A percentile compares a stretch with the other conserved stretches of the same genome.
Evolutionary conservation across 805 yeast genomes (phyloP).

Genomic region (Ogataea degrootiae): DNA sequence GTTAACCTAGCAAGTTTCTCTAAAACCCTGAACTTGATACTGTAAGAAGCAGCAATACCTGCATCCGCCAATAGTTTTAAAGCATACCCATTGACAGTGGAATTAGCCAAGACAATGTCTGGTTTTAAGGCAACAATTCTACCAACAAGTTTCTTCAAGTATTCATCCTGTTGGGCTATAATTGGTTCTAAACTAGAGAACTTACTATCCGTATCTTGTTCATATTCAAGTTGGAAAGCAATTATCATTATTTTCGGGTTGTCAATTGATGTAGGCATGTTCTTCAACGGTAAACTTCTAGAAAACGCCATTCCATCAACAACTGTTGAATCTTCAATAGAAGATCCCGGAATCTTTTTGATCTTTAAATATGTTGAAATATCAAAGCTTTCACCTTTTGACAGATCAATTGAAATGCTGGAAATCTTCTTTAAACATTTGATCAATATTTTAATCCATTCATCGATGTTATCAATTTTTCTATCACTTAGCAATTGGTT

Average conservation of each 20-base stretch:
- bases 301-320: constrained; percentile 83
- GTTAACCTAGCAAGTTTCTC: constrained; percentile 75
- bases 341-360: constrained; percentile 78
- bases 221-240: constrained; percentile 88
- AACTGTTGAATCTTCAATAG: constrained; percentile 50
- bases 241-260: constrained; percentile 77
- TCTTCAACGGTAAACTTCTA: constrained; percentile 70
- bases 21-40: constrained; percentile 77
- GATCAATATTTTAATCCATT: constrained; percentile 58
- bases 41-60: constrained; percentile 75
- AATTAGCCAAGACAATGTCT: constrained; percentile 71
- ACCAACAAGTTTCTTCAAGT: constrained; percentile 72
- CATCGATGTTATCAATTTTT: constrained; percentile 39
- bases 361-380: constrained; percentile 85
- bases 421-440: constrained; percentile 52
- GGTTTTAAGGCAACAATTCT: constrained; percentile 76
- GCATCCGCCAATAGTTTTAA: constrained; percentile 64
- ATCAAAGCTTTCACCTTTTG: constrained; percentile 71
- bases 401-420: constrained; percentile 52
- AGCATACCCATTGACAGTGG: constrained; percentile 80
- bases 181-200: constrained; percentile 81
- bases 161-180: constrained; percentile 83
- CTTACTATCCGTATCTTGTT: constrained; percentile 37
- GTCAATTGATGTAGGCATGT: constrained; percentile 61
- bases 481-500: constrained; percentile 62